Conservation (phyloP, 2,329 filamentous ascomycete genomes). For the Ophiostoma ulmi region DNA sequence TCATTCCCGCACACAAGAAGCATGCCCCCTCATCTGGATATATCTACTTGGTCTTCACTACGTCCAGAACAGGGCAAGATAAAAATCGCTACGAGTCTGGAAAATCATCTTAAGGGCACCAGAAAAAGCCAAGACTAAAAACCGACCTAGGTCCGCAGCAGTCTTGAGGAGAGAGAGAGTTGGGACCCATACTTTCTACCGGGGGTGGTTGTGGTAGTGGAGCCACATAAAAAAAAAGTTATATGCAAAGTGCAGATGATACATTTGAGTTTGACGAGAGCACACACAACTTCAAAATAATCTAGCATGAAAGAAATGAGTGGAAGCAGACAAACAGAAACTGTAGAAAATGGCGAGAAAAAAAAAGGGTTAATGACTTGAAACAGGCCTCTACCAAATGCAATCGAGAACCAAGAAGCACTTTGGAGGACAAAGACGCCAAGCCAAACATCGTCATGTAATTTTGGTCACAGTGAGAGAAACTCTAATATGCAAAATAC, state of each 20-base stretch:
- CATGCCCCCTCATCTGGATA: too few species aligned
- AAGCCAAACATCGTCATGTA: background rate
- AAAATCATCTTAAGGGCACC: background rate
- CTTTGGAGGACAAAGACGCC: background rate
- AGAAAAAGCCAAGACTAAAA: conserved; percentile 1
- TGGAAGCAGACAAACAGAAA: background rate
- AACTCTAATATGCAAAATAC: conserved; percentile 12
- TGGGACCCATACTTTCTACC: background rate
- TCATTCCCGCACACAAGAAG: background rate
- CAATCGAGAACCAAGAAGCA: background rate
- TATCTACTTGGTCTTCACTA: background rate
- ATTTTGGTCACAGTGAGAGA: conserved; percentile 9
- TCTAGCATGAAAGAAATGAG: background rate
- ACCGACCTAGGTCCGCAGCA: background rate
- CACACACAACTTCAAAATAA: background rate
- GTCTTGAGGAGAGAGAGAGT: background rate
- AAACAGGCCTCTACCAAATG: background rate
- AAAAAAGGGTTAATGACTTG: background rate
- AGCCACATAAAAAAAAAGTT: background rate
- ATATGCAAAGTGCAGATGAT: background rate
- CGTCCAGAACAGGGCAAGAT: background rate
- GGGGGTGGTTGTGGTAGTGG: background rate
- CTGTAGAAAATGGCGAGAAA: background rate
- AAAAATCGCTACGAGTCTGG: background rate
- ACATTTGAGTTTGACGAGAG: background rate